These are phyloP conservation scores for Aspergillus intermedius DNA, from an alignment of 2,329 filamentous ascomycete genomes.

Conservation along the genomic window DNA sequence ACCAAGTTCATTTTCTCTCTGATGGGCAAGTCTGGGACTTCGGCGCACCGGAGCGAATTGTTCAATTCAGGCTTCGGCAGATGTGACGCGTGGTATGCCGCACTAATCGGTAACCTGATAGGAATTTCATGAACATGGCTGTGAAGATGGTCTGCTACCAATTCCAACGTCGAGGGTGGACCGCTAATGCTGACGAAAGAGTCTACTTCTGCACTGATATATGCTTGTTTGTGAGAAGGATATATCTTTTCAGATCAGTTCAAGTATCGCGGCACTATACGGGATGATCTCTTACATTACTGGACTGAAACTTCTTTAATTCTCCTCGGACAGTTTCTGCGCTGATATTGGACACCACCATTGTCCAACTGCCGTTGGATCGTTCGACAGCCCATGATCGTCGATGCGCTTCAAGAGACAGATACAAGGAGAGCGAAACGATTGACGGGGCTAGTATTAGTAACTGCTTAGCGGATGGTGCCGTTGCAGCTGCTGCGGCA, in stretches of 20 bases:
- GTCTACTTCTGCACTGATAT: not conserved
- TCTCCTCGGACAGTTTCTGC: not conserved
- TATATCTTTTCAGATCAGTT: not conserved
- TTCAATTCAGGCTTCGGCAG: not conserved
- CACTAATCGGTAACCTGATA: not conserved
- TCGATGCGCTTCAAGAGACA: not conserved
- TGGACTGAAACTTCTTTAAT: not conserved
- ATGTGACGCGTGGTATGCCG: not conserved
- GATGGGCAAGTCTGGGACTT: not conserved
- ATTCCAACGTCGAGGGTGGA: not conserved
- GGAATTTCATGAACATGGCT: not conserved
- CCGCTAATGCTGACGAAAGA: not conserved
- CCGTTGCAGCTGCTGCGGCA: not conserved
- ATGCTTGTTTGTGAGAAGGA: not conserved
- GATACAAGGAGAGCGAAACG: not conserved
- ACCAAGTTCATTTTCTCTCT: not conserved
- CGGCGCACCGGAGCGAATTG: not conserved
- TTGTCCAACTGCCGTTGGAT: not conserved
- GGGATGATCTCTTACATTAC: not conserved
- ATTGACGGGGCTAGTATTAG: not conserved
- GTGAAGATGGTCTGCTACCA: not conserved
- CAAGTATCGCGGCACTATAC: not conserved
- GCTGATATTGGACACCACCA: not conserved
- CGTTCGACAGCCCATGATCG: not conserved
- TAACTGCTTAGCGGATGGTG: not conserved